Evolutionary conservation across 2,329 filamentous ascomycete genomes (phyloP), one percentile per base, ranked within the genome.

Genomic region (Ilyonectria robusta): DNA sequence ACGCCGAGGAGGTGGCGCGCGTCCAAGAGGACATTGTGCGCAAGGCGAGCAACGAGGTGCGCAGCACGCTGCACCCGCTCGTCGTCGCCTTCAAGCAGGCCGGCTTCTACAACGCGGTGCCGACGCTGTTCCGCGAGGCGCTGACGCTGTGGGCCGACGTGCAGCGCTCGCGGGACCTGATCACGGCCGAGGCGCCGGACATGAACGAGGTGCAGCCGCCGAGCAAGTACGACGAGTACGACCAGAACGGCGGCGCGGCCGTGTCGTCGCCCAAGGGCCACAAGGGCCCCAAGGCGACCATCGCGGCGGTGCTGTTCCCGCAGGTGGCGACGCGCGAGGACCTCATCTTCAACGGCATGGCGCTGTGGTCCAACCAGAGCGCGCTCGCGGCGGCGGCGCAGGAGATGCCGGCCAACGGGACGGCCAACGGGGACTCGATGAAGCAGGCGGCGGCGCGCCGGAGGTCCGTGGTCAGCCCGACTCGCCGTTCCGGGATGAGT

Each of bases 151-250:
- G 76, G 76, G 65, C 58, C 0, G 67, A 72, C 8, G 67, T 71
- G n/a, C 76, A 77, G 69, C 69, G 69, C 4, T 73, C 74, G 7
- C 66, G 70, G 6, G 71, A 76, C n/a, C 72, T 75, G 59, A 72
- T 78, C 10, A 57, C 56, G 6, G 74, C 74, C 9, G 71, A 76
- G 29, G 33, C 68, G 33, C 73, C 74, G 1, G 74, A 77, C 5
- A 60, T 68, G 0, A 69, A 71, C 19, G 71, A 72, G 11, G 64
- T 60, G 37, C 59, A 65, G 62, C 59, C 67, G 6, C 60, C 75
- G 1, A 56, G 67, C 1, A 59, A 68, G 44, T 72, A 73, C 48
- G 71, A 74, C 0, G 71, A 75, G 15, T 78, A 70, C 26, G 61
- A 67, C 1, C 61, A 64, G 11, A 67, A 59, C 63, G 46, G 46